Evolutionary conservation across 2,329 filamentous ascomycete species (phyloP).

Genomic region (Corynespora cassiicola): DNA sequence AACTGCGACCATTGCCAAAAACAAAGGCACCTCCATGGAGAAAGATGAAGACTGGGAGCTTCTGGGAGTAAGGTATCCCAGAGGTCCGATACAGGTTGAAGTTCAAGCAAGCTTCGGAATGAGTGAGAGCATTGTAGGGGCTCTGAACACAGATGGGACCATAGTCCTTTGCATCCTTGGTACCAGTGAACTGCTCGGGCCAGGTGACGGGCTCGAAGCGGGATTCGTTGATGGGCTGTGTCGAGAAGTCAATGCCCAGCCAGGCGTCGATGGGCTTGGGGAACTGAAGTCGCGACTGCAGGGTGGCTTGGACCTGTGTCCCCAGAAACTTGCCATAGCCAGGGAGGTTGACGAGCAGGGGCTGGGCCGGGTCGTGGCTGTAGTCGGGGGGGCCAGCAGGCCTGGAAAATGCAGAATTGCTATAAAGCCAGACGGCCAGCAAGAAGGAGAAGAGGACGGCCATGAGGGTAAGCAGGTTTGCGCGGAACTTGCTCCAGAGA

Average conservation of each 20-base stretch:
- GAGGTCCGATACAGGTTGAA: slow-evolving; percentile 39
- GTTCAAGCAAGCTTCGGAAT: slow-evolving; percentile 43
- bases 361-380: slow-evolving; percentile 6
- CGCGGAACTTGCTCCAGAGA: no score
- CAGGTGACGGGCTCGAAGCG: slow-evolving; percentile 52
- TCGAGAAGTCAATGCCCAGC: slow-evolving; percentile 57
- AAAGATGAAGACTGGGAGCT: slow-evolving; percentile 39
- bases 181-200: slow-evolving; percentile 50
- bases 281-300: slow-evolving; percentile 39
- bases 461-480: no score
- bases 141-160: slow-evolving; percentile 55
- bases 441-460: no score
- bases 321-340: slow-evolving; percentile 52
- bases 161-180: slow-evolving; percentile 46
- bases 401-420: no score
- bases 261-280: slow-evolving; percentile 52
- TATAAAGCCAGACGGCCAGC: no score
- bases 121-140: slow-evolving; percentile 36
- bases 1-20: slow-evolving; percentile 32
- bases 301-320: slow-evolving; percentile 43
- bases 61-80: slow-evolving; percentile 29
- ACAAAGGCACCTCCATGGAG: slow-evolving; percentile 42
- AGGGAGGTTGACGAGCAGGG: slow-evolving; percentile 40
- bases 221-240: slow-evolving; percentile 44
- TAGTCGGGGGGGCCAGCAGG: slow-evolving; percentile 2